phyloP scores from a whole-genome alignment of 495 filamentous ascomycete genomes.

The Chaetomidium leptoderma region DNA sequence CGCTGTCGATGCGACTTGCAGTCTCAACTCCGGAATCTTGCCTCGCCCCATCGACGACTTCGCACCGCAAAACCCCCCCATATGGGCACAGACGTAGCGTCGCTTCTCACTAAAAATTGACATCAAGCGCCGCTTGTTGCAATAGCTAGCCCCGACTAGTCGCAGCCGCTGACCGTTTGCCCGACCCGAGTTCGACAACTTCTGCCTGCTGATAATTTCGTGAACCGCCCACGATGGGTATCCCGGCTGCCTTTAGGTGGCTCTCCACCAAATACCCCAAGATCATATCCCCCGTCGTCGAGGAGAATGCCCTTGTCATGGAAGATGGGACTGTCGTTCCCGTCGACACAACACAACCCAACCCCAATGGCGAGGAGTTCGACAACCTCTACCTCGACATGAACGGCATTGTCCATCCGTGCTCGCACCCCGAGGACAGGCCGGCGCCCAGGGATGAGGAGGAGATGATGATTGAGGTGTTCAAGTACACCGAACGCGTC shows the following conservation, averaged over 20 bases:
- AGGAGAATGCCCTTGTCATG: conserved; percentile 73
- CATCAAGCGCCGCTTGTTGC: background rate
- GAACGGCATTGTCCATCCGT: conserved; percentile 99
- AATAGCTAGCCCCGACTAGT: conserved; percentile 8
- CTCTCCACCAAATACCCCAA: conserved; percentile 94
- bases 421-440: conserved; percentile 92
- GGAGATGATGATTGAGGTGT: conserved; percentile 98
- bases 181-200: background rate
- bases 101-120: background rate
- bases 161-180: background rate
- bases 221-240: conserved; percentile 66
- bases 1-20: background rate
- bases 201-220: background rate
- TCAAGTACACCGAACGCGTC: conserved; percentile 94
- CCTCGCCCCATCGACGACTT: background rate
- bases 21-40: background rate
- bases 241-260: conserved; percentile 90
- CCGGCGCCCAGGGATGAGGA: conserved; percentile 89
- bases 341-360: conserved; percentile 74
- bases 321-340: conserved; percentile 75
- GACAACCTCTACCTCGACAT: conserved; percentile 99
- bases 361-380: conserved; percentile 96
- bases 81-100: conserved; percentile 5
- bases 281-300: conserved; percentile 85
- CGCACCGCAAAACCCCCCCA: background rate